A percentile compares a stretch with the other conserved stretches of the same genome.
phyloP scores from a whole-genome alignment of 2,329 filamentous ascomycete species.

The Penicillium sumatraense region DNA sequence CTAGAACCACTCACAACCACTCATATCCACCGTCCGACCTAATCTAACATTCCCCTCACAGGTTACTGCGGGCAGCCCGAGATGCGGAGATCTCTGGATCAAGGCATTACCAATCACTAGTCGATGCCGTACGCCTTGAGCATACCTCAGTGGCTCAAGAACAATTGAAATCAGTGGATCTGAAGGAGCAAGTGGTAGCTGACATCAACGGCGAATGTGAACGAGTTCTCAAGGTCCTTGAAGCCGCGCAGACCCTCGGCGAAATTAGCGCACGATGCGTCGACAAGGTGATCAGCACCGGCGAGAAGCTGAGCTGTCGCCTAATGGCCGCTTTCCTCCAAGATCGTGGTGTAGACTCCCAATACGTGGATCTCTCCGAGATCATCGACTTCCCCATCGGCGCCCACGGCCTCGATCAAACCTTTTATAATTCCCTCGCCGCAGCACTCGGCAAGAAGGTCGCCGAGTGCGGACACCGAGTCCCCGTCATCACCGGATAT shows the following conservation, averaged over 20 bases:
- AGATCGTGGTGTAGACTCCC: conserved; percentile 79
- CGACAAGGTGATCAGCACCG: conserved; percentile 89
- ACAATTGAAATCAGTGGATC: conserved; percentile 61
- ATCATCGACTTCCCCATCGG: conserved; percentile 68
- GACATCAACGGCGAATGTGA: conserved; percentile 80
- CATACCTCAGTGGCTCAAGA: conserved; percentile 74
- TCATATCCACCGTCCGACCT: not conserved
- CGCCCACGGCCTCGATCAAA: conserved; percentile 63
- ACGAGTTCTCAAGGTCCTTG: conserved; percentile 74
- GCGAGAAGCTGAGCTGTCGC: conserved; percentile 92
- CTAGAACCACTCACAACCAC: not conserved
- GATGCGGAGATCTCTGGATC: conserved; percentile 54
- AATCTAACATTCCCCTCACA: conserved; percentile 16
- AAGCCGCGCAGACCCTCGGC: conserved; percentile 63
- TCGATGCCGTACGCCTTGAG: conserved; percentile 80
- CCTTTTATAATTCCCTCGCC: conserved; percentile 71
- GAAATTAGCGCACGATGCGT: conserved; percentile 80
- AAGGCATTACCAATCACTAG: conserved; percentile 71
- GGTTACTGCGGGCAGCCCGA: conserved; percentile 53
- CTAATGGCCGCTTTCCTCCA: conserved; percentile 86
- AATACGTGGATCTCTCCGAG: conserved; percentile 89
- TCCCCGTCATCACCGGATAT: conserved; percentile 87
- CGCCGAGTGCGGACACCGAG: conserved; percentile 65
- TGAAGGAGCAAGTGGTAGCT: conserved; percentile 63
- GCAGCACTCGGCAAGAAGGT: conserved; percentile 67